Evolutionary conservation across 169 alveolate species (phyloP).

Genomic region (Babesia bigemina): DNA sequence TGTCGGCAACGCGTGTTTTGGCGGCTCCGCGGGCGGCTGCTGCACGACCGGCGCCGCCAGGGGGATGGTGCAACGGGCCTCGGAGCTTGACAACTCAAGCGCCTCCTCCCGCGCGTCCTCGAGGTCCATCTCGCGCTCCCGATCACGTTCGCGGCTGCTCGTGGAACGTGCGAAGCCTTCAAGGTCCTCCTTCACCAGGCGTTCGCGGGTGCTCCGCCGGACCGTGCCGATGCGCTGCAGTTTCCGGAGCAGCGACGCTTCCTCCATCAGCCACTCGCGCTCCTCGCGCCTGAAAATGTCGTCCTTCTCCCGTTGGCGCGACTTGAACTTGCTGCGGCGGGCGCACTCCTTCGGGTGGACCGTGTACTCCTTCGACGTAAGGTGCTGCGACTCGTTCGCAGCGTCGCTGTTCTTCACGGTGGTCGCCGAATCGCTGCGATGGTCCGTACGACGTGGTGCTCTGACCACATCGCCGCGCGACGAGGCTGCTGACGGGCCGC

Average conservation of each 20-base stretch:
- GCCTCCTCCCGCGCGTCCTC: conserved; percentile 52
- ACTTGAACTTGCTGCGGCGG: conserved; percentile 52
- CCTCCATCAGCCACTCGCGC: conserved; percentile 74
- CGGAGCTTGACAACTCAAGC: conserved; percentile 13
- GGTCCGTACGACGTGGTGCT: not conserved
- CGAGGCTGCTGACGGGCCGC: not conserved
- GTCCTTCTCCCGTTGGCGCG: conserved; percentile 64
- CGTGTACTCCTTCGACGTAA: conserved; percentile 60
- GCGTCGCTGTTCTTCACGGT: conserved; percentile 13
- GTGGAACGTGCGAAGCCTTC: conserved; percentile 42
- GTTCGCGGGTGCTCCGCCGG: conserved; percentile 40
- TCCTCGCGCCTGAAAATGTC: conserved; percentile 60
- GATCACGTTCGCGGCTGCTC: conserved; percentile 30
- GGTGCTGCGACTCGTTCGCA: not conserved
- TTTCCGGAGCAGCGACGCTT: conserved; percentile 62
- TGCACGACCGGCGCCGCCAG: conserved; percentile 31
- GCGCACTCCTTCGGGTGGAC: conserved; percentile 71
- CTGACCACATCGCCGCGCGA: not conserved
- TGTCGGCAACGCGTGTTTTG: conserved; percentile 27
- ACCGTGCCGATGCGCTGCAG: conserved; percentile 53
- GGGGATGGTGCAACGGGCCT: conserved; percentile 38
- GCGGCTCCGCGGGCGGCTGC: conserved; percentile 15
- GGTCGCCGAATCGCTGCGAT: conserved; percentile 23
- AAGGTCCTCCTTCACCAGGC: conserved; percentile 52
- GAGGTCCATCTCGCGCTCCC: conserved; percentile 46